Evolutionary conservation across 306 rosid genomes (phyloP), one percentile per base, ranked within the genome.

Genomic region (Pterocarpus santalinus): DNA sequence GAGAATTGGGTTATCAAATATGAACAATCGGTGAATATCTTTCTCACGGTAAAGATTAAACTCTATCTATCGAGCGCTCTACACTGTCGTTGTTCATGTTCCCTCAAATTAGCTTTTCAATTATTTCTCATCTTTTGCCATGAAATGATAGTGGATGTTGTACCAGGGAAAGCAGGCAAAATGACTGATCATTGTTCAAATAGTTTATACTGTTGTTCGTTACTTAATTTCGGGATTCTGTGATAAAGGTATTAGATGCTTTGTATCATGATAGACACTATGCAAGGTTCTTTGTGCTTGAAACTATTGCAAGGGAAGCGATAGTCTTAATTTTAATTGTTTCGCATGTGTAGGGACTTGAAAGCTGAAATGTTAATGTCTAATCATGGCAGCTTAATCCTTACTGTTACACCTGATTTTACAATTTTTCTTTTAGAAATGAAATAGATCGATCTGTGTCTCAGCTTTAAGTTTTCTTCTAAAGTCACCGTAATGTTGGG

Each of bases 271-370:
- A 95, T 81, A 90, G 99, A 75, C 4, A 91, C 77, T 95, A 92
- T 82, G 94, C 99, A 13, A 90, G 99, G 88, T 95, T 95, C 88
- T 95, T 78, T 73, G 99, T 95, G 57, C 89, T 95, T 78, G 98
- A 95, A 85, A 95, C 99, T 74, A 95, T 95, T 77, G 99, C 99
- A 2, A 90, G 99, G 86, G 98, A 75, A 85, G 90, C 84, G 69
- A 11, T 22, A 22, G 77, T 8, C 82, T 28, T 30, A 47, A 30
- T 10, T 22, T 22, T 22, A 65, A 14, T 12, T 22, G 8, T 34
- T 1, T 11, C 12, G 16, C 0, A 22, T 22, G 28, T 22, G 28
- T 22, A 22, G 28, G 52, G 28, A 63, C 33, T 58, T 77, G 41
- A 49, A 72, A 38, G 28, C 28, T 22, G 28, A 22, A 22, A 22